Percentiles rank a stretch among this genome's conserved stretches.
Evolutionary conservation across 192 early-diverging fungal species (phyloP).

Genomic region (Phycomyces blakesleeanus): DNA sequence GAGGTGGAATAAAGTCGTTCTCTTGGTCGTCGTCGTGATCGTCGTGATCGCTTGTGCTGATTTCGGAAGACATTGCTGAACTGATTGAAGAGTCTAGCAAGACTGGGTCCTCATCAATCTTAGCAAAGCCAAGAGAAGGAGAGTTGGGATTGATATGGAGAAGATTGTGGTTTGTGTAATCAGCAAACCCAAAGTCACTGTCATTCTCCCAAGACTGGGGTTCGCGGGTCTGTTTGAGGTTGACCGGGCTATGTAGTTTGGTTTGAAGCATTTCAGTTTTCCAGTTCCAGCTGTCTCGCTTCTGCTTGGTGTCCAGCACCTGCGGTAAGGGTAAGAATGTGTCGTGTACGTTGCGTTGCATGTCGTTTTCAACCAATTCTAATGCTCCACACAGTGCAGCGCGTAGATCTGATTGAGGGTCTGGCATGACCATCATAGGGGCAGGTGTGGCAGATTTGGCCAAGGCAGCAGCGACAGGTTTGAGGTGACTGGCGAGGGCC

Average conservation of each 20-base stretch:
- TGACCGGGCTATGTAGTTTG: neutral
- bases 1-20: too few relatives aligned
- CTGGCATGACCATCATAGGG: neutral
- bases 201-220: conserved; percentile 6
- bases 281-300: conserved; percentile 2
- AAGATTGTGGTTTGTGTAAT: too few relatives aligned
- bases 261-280: conserved; percentile 9
- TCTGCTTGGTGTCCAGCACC: neutral
- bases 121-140: neutral
- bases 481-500: conserved; percentile 1
- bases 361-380: conserved; percentile 20
- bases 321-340: neutral
- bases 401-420: conserved; percentile 8
- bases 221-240: neutral
- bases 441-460: neutral
- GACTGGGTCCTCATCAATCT: conserved; percentile 5
- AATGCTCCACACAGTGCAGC: conserved; percentile 25
- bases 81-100: neutral
- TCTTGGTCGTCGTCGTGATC: too few relatives aligned
- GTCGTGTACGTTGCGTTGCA: conserved; percentile 9
- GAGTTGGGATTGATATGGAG: neutral
- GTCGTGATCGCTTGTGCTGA: too few relatives aligned
- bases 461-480: neutral
- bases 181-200: neutral
- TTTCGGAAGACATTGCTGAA: neutral